Percentiles rank a stretch among this genome's conserved stretches.
Evolutionary conservation across 176 grass and related monocot species (phyloP).

Genomic region (Musa troglodytarum): DNA sequence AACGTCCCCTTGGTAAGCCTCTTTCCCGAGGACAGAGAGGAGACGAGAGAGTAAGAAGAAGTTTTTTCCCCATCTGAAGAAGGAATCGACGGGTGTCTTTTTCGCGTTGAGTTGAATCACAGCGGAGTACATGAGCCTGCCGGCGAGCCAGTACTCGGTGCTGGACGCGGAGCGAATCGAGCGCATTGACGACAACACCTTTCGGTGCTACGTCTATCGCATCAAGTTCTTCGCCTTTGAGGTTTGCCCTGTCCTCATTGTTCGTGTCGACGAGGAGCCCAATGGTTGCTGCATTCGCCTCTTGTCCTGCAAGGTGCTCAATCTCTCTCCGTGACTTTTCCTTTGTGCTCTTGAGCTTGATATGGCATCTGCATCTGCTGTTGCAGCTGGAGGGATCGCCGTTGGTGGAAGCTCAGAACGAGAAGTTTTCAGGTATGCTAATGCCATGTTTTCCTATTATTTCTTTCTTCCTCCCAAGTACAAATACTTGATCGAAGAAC

Average conservation of each 20-base stretch:
- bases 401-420: conserved; percentile 90
- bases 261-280: conserved; percentile 78
- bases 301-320: conserved; percentile 66
- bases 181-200: conserved; percentile 73
- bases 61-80: not conserved
- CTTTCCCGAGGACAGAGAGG: not conserved
- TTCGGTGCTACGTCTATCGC: conserved; percentile 89
- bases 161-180: conserved; percentile 96
- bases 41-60: not conserved
- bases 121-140: conserved; percentile 96
- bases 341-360: not conserved
- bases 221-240: conserved; percentile 91
- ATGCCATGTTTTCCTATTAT: not conserved
- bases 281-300: conserved; percentile 79
- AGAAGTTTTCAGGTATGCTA: conserved; percentile 73
- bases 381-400: conserved; percentile 78
- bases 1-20: conserved; percentile 53
- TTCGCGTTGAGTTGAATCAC: not conserved
- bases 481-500: not conserved
- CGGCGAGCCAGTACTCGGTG: conserved; percentile 95
- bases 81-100: not conserved
- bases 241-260: conserved; percentile 89
- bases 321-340: not conserved
- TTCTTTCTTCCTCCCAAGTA: not conserved
- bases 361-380: not conserved